Percentiles rank a stretch among this genome's conserved stretches.
Conservation (phyloP, 164 flowering plant species). For the Chimonanthus salicifolius region DNA sequence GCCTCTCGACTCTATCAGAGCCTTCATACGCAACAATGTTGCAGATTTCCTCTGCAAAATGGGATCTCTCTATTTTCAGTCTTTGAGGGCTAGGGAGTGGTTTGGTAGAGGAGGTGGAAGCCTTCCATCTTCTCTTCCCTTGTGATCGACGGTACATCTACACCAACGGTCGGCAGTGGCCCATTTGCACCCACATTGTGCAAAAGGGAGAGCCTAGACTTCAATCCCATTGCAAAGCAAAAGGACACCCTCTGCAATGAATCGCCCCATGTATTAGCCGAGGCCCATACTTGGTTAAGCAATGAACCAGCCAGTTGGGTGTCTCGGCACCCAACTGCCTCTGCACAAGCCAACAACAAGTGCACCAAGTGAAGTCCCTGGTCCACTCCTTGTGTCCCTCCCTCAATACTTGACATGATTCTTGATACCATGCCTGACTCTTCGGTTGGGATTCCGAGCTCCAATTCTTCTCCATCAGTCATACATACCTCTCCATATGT, state of each 20-base stretch:
- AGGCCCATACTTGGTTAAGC: conserved; percentile 38
- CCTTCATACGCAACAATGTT: conserved; percentile 54
- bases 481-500: conserved; percentile 7
- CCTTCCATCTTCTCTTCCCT: conserved; percentile 51
- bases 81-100: conserved; percentile 53
- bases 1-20: conserved; percentile 46
- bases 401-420: conserved; percentile 12
- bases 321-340: conserved; percentile 65
- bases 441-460: conserved; percentile 3
- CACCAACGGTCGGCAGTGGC: conserved; percentile 18
- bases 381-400: conserved; percentile 33
- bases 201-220: conserved; percentile 37
- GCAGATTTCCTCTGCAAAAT: conserved; percentile 47
- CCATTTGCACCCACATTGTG: conserved; percentile 34
- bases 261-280: conserved; percentile 43
- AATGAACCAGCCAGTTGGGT: conserved; percentile 37
- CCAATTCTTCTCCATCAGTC: conserved; percentile 19
- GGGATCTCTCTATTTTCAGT: conserved; percentile 40
- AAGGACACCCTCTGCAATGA: conserved; percentile 49
- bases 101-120: conserved; percentile 43
- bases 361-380: conserved; percentile 61
- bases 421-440: conserved; percentile 10
- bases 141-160: conserved; percentile 18
- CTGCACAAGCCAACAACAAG: conserved; percentile 56
- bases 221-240: conserved; percentile 49